Base-by-base conservation (phyloP, 139 green algal genomes). In the Chlamydomonas sp. region DNA sequence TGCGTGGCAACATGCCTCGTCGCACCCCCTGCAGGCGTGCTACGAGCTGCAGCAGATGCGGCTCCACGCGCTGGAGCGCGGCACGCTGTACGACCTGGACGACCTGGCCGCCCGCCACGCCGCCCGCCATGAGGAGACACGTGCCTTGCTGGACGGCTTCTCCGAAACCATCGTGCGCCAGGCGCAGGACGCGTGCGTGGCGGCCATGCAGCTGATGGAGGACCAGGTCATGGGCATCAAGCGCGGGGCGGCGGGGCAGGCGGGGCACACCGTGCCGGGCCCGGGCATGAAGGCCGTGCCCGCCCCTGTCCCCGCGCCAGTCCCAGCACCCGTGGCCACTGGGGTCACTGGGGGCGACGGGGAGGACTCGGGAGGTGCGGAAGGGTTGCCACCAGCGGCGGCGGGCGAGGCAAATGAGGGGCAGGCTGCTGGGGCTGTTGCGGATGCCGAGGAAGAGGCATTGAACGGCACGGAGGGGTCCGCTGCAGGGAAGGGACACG, bases 171-270 rank as follows among this genome's bases (percentile, higher is more conserved):
- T 89, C 0, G 61, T 91, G 73, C 12, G 75, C 75, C 71, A 88
- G 87, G 90, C 89, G 49, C 88, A 91, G 84, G 85, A 90, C 9
- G 84, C 88, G 0, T 94, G 91, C 75, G 31, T 82, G 31, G 63
- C 76, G 3, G 90, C 90, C 17, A 85, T 94, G 61, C 86, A 92
- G 66, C 64, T 84, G 62, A 72, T 94, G 90, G 91, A 94, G 83
- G 67, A 87, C 9, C 66, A 81, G 60, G 78, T 94, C 67, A 79
- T 92, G 69, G 84, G 80, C 4, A 86, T 63, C 16, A 88, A 85
- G 83, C 69, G 66, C 31, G 31, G 31, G 31, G 31, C 31, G 31
- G 31, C 31, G 31, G 31, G 31, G 31, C 31, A 49, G 31, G 31
- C 31, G 31, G 31, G 31, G 31, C 31, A 49, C 31, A 49, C 31